Evolutionary conservation across 75 land plant species (phyloP).

Genomic region (Selaginella moellendorffii): DNA sequence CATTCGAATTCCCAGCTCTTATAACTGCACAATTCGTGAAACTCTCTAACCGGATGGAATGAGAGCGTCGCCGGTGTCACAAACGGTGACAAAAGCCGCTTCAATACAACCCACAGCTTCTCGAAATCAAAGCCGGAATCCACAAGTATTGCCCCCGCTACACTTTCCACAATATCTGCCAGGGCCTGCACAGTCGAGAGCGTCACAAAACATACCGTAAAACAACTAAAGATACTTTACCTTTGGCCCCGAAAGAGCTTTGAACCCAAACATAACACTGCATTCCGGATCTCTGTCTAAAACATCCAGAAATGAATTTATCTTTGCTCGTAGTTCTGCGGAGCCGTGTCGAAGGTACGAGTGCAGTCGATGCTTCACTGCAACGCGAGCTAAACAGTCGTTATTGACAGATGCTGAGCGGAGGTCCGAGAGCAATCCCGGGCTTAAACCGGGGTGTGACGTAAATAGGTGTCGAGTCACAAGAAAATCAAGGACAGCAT

Average conservation of each 20-base stretch:
- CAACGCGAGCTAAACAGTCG: constrained; percentile 76
- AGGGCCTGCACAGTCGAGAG: constrained; percentile 40
- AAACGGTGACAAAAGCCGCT: constrained; percentile 66
- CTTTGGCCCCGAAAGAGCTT: background rate
- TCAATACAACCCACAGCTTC: constrained; percentile 60
- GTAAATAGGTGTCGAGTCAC: constrained; percentile 58
- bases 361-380: constrained; percentile 56
- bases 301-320: background rate
- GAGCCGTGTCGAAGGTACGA: constrained; percentile 62
- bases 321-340: constrained; percentile 18
- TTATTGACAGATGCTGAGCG: constrained; percentile 92
- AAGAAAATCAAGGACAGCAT: constrained; percentile 72
- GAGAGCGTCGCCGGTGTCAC: constrained; percentile 77
- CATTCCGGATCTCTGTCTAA: background rate
- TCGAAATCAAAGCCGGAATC: constrained; percentile 56
- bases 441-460: constrained; percentile 42
- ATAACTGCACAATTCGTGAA: constrained; percentile 50
- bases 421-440: constrained; percentile 74
- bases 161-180: constrained; percentile 90
- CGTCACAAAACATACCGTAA: background rate
- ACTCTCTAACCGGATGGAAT: constrained; percentile 52
- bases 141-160: constrained; percentile 83
- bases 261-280: background rate
- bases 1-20: constrained; percentile 26
- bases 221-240: background rate